Evolutionary conservation across 148 eudicot genomes (phyloP), one percentile per base, ranked within the genome.

Genomic region (Rhododendron simsii): DNA sequence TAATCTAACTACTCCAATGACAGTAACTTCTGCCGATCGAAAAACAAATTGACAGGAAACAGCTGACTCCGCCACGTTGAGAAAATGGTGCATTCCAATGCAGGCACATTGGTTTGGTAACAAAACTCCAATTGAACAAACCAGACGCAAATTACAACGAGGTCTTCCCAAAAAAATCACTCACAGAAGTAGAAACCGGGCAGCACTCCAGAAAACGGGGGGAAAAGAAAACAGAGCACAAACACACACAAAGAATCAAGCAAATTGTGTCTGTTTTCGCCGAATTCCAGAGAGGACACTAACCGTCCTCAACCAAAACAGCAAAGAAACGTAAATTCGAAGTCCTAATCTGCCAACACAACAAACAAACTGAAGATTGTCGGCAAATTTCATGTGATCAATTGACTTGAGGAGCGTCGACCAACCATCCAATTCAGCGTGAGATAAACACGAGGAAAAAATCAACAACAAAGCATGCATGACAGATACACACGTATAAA

Each of bases 311-410:
- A 21, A 78, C 14, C 81, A 41, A 45, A 20, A 45, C 28, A 7
- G 23, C 23, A 78, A 78, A 33, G 47, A 39, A 15, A 76, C 15
- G 11, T 9, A 48, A 26, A 13, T 48, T 50, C 5, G 14, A 78
- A 50, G 59, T 28, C 15, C 63, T 80, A 80, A 28, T n/a, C n/a
- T 0, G 53, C 4, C 2, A 35, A 81, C 3, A 55, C 20, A 50
- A 39, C 7, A n/a, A 26, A 26, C 12, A 10, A 55, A 53, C 11
- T 28, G 21, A 28, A 14, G 35, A 85, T 48, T 85, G 13, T 85
- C 84, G 57, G 69, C 80, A 65, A 81, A 85, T 85, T 78, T 14
- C 82, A 15, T 47, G 59, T 18, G 59, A 28, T 78, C 44, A 78
- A 61, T 55, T 61, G 71, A 75, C 59, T 28, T 30, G 50, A 16